These are phyloP conservation scores for Pleurotus citrinopileatus DNA, from an alignment of 768 basidiomycete species.

Conservation along the genomic window DNA sequence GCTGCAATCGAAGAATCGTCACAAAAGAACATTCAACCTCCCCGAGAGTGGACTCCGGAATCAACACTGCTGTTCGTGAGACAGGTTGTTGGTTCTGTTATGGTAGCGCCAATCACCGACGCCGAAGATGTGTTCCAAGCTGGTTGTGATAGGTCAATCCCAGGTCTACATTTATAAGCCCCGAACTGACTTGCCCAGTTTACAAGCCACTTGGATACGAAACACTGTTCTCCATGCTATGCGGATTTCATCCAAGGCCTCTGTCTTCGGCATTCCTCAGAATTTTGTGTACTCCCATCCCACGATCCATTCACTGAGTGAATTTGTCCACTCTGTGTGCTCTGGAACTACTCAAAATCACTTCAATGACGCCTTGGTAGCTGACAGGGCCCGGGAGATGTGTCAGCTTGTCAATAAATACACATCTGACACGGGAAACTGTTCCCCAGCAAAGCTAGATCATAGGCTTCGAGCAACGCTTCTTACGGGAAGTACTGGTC, in stretches of 20 bases:
- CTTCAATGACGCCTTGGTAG: not conserved
- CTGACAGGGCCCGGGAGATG: not conserved
- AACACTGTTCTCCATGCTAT: constrained; percentile 20
- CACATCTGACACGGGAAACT: not conserved
- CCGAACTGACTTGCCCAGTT: constrained; percentile 11
- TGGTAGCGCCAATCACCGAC: constrained; percentile 24
- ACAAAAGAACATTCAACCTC: constrained; percentile 14
- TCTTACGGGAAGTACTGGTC: constrained; percentile 19
- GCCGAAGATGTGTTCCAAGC: constrained; percentile 35
- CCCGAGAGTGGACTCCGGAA: constrained; percentile 16
- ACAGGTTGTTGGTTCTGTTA: constrained; percentile 25
- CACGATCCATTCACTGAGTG: constrained; percentile 13
- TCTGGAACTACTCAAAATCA: not conserved
- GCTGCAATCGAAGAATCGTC: constrained; percentile 17
- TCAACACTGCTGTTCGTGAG: constrained; percentile 27
- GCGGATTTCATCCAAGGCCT: constrained; percentile 10
- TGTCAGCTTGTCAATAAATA: not conserved
- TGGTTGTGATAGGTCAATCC: constrained; percentile 36
- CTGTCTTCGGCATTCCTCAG: constrained; percentile 16
- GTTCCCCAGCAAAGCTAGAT: not conserved
- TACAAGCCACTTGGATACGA: constrained; percentile 28
- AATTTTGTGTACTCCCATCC: constrained; percentile 25
- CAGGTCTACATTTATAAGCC: not conserved
- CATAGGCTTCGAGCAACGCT: not conserved
- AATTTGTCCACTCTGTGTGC: not conserved